Conservation (phyloP, 495 filamentous ascomycete species). For the Massariosphaeria phaeospora region DNA sequence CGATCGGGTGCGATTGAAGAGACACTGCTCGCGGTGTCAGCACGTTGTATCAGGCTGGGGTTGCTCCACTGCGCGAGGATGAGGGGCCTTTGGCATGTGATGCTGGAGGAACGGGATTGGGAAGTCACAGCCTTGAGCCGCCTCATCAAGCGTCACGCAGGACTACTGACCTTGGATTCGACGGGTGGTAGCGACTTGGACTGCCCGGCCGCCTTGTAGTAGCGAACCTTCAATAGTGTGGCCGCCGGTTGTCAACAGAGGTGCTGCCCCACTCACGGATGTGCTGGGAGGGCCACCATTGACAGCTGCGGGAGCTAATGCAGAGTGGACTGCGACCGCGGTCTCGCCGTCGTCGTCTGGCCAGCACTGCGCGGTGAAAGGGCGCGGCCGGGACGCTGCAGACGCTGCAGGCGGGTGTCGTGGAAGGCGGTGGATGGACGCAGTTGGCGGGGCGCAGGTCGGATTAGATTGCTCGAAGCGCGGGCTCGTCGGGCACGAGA, state of each 20-base stretch:
- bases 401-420: background rate
- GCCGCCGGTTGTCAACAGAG: background rate
- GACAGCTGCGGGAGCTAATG: background rate
- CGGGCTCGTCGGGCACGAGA: background rate
- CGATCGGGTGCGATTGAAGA: too few species aligned
- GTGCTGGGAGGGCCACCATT: constrained; percentile 13
- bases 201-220: too few species aligned
- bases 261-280: constrained; percentile 15
- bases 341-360: too few species aligned
- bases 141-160: background rate
- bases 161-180: background rate
- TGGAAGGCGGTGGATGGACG: constrained; percentile 11
- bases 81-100: constrained; percentile 19
- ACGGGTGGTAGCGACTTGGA: too few species aligned
- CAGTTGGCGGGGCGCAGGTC: constrained; percentile 1
- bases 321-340: background rate
- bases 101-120: background rate
- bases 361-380: constrained; percentile 8
- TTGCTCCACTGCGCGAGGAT: background rate
- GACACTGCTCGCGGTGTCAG: background rate
- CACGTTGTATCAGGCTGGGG: background rate
- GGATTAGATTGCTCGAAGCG: background rate
- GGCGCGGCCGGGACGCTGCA: background rate
- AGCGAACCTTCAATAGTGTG: constrained; percentile 2
- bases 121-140: too few species aligned